phyloP scores from a whole-genome alignment of 148 eudicot genomes.

The Rhododendron kiyosumense region DNA sequence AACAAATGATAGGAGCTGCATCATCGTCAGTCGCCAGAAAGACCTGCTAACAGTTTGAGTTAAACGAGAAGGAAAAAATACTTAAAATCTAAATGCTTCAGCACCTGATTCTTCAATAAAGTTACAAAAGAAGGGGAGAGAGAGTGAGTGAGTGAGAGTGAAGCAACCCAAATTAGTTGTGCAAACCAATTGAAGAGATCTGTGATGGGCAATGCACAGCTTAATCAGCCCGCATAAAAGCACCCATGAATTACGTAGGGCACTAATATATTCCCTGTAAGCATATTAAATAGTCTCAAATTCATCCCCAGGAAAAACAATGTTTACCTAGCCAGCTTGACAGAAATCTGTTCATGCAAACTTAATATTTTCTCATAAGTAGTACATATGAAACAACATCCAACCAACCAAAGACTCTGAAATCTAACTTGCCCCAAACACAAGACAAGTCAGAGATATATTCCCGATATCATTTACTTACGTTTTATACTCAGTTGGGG shows the following conservation, averaged over 20 bases:
- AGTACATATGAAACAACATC: background rate
- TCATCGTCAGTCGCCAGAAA: constrained; percentile 83
- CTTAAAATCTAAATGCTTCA: background rate
- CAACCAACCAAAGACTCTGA: background rate
- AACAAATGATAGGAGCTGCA: constrained; percentile 69
- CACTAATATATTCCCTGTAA: background rate
- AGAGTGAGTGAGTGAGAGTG: background rate
- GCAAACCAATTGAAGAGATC: background rate
- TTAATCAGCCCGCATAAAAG: background rate
- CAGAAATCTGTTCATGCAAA: background rate
- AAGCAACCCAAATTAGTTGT: background rate
- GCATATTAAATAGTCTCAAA: background rate
- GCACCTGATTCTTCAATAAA: background rate
- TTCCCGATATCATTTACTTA: background rate
- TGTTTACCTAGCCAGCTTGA: background rate
- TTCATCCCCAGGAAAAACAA: background rate
- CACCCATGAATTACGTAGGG: background rate
- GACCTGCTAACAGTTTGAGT: constrained; percentile 41
- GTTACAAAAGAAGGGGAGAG: background rate
- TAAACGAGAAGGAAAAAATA: background rate
- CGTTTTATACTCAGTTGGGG: background rate
- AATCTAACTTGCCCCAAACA: background rate
- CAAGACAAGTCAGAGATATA: background rate
- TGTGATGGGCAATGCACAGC: background rate
- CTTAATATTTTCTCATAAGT: background rate